phyloP scores from a whole-genome alignment of 768 basidiomycete genomes.

The Inosperma sp. region DNA sequence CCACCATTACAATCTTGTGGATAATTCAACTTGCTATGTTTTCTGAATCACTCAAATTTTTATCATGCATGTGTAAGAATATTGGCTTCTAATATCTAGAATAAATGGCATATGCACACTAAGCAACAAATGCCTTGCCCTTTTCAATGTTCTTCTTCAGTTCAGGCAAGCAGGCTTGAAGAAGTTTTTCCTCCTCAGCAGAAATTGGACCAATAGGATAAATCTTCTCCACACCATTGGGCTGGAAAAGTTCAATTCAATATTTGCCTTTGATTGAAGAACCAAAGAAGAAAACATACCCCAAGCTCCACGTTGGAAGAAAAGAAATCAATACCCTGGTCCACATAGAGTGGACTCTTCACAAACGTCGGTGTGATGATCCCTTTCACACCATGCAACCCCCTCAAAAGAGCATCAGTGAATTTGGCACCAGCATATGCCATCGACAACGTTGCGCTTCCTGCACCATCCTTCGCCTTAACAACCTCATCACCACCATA shows the following conservation, averaged over 20 bases:
- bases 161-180: constrained; percentile 84
- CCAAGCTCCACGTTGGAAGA: constrained; percentile 92
- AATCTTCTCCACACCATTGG: constrained; percentile 90
- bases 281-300: constrained; percentile 45
- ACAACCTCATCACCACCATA: no score
- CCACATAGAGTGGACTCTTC: constrained; percentile 77
- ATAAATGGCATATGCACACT: no score
- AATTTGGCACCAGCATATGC: constrained; percentile 93
- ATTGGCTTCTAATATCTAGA: no score
- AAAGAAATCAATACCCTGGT: constrained; percentile 91
- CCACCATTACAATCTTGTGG: no score
- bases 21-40: no score
- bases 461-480: no score
- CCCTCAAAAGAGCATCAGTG: constrained; percentile 73
- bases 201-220: constrained; percentile 75
- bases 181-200: constrained; percentile 75
- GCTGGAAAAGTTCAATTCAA: constrained; percentile 33
- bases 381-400: constrained; percentile 83
- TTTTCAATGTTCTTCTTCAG: constrained; percentile 98
- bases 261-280: constrained; percentile 9
- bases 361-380: constrained; percentile 83
- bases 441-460: constrained; percentile 93
- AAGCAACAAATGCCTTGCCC: constrained; percentile 74
- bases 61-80: no score
- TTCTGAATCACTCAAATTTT: no score